Evolutionary conservation across 768 basidiomycete genomes (phyloP).

Genomic region (Lactarius quietus): DNA sequence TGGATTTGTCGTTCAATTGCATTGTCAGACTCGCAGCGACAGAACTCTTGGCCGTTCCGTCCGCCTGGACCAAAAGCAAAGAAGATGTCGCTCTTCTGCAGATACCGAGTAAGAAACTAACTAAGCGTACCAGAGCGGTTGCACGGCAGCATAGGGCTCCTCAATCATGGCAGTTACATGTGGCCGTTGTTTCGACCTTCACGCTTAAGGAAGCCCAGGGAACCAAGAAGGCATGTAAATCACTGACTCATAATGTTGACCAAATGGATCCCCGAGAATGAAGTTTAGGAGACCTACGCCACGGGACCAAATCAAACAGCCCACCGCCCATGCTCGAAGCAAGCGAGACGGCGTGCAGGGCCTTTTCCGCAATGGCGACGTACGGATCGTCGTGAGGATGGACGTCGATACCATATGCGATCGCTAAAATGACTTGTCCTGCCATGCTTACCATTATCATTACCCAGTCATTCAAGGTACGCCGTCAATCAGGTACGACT

Average conservation of each 20-base stretch:
- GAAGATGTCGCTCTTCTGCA: background rate
- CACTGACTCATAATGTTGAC: background rate
- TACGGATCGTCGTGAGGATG: slow-evolving; percentile 17
- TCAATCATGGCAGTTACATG: background rate
- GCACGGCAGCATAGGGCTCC: slow-evolving; percentile 5
- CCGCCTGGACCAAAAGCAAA: background rate
- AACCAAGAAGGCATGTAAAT: slow-evolving; percentile 9
- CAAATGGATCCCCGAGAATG: background rate
- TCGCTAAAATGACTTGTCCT: slow-evolving; percentile 11
- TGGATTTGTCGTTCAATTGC: background rate
- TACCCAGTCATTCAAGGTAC: background rate
- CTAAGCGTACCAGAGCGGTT: background rate
- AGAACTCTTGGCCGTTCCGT: background rate
- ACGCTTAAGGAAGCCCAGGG: slow-evolving; percentile 9
- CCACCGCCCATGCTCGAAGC: slow-evolving; percentile 16
- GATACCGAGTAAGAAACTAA: too few species aligned
- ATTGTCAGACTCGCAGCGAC: background rate
- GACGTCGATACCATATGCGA: slow-evolving; percentile 25
- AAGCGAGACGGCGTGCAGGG: slow-evolving; percentile 11
- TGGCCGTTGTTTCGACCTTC: background rate
- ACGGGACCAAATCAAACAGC: slow-evolving; percentile 28
- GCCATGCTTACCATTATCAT: slow-evolving; percentile 3
- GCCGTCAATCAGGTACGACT: background rate
- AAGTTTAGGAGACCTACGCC: background rate
- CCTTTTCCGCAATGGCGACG: slow-evolving; percentile 17